phyloP scores from a whole-genome alignment of 176 grass and related monocot genomes.

The Oropetium thomaeum region DNA sequence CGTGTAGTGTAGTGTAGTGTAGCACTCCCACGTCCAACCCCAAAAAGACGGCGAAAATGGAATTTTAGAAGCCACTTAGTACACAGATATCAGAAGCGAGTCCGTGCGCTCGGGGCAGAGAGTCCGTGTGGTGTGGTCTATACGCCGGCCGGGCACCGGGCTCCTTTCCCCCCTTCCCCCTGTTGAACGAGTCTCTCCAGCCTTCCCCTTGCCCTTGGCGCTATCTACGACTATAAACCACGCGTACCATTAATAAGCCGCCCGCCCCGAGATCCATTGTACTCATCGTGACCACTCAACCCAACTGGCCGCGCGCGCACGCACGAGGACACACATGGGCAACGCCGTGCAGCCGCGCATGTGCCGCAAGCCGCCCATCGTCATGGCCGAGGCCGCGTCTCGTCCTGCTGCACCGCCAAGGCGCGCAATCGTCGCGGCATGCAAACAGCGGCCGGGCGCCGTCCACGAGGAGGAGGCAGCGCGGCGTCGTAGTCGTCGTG shows the following conservation, averaged over 20 bases:
- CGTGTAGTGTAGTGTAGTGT: too few species aligned
- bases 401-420: neutral
- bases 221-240: neutral
- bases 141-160: slow-evolving; percentile 3
- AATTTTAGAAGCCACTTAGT: too few species aligned
- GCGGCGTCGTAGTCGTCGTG: neutral
- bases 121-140: neutral
- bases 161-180: neutral
- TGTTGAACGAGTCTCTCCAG: slow-evolving; percentile 9
- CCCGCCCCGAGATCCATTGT: too few species aligned
- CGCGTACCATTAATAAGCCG: neutral
- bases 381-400: neutral
- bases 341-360: slow-evolving; percentile 21
- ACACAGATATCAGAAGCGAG: too few species aligned
- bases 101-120: neutral
- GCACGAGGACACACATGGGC: slow-evolving; percentile 30
- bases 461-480: neutral
- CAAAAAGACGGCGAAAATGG: neutral
- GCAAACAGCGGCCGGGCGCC: slow-evolving; percentile 1
- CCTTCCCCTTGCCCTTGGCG: neutral
- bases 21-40: neutral
- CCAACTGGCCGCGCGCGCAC: neutral
- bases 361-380: neutral
- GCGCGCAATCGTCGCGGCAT: neutral
- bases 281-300: neutral